Percentiles rank a stretch among this genome's conserved stretches.
Conservation (phyloP, 352 stramenopile genomes). For the Globisporangium cederbergense region DNA sequence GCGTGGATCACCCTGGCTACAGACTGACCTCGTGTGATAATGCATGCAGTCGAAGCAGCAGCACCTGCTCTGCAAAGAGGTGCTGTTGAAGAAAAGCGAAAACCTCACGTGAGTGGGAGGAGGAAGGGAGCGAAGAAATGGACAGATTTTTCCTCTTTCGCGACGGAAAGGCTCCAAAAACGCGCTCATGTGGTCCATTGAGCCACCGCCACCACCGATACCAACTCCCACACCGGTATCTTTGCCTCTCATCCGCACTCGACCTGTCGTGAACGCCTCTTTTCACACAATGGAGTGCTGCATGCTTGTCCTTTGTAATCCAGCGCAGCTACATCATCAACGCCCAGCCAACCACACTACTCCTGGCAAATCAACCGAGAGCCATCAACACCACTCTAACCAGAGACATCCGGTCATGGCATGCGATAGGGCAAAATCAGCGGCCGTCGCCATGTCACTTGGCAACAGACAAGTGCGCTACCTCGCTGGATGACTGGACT, state of each 20-base stretch:
- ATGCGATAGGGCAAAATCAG: neutral
- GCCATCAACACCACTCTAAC: neutral
- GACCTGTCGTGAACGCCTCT: neutral
- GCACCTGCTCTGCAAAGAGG: neutral
- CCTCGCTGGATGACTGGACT: no score
- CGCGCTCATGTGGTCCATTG: no score
- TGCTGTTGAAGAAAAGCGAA: slow-evolving; percentile 1
- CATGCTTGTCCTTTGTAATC: neutral
- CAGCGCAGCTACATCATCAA: neutral
- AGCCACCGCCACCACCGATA: neutral
- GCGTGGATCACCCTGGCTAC: no score
- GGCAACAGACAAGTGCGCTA: neutral
- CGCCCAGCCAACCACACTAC: neutral
- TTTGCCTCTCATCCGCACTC: neutral
- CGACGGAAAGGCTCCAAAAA: neutral
- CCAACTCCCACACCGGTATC: neutral
- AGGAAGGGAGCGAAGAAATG: neutral
- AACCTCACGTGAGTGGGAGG: neutral
- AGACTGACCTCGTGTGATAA: neutral
- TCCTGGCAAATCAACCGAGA: neutral
- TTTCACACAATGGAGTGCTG: no score
- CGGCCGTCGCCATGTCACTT: neutral
- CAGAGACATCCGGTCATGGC: neutral
- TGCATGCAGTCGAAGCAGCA: neutral
- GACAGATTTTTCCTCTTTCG: neutral